These are phyloP conservation scores for Zygosaccharomyces lentus DNA, from an alignment of 805 yeast species.

Conservation along the genomic window DNA sequence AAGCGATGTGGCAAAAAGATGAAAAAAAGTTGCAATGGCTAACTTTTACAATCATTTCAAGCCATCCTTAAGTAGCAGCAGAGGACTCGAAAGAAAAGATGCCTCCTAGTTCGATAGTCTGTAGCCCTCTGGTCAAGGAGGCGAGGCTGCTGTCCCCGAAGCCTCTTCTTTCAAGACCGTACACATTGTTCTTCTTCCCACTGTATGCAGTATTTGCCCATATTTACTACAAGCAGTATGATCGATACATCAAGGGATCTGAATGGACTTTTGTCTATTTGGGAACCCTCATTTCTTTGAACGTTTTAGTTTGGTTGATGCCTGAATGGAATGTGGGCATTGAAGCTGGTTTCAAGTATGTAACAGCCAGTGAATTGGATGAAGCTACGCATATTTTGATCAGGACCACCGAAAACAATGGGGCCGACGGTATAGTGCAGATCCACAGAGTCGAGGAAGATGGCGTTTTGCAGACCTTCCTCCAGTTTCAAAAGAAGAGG, in stretches of 20 bases:
- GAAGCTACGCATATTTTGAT: conserved; percentile 73
- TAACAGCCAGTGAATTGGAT: conserved; percentile 44
- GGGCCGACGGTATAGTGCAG: conserved; percentile 73
- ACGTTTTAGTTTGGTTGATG: conserved; percentile 74
- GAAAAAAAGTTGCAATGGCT: neutral
- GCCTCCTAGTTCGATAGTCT: conserved; percentile 44
- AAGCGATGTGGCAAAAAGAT: conserved; percentile 6
- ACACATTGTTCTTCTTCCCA: conserved; percentile 75
- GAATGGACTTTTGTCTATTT: conserved; percentile 95
- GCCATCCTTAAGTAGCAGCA: neutral
- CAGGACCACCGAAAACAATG: conserved; percentile 79
- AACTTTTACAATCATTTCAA: neutral
- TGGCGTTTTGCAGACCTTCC: conserved; percentile 61
- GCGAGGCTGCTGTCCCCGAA: conserved; percentile 75
- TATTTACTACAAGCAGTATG: conserved; percentile 66
- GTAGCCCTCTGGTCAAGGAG: conserved; percentile 64
- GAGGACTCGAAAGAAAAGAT: conserved; percentile 11
- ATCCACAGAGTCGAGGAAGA: conserved; percentile 53
- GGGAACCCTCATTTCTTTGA: conserved; percentile 67
- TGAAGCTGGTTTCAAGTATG: conserved; percentile 65
- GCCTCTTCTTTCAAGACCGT: conserved; percentile 58
- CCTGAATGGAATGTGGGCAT: conserved; percentile 90
- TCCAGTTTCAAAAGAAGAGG: conserved; percentile 88
- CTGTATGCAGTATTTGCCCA: conserved; percentile 71
- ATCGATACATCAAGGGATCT: conserved; percentile 73